A percentile compares a stretch with the other conserved stretches of the same genome.
These are phyloP conservation scores for Balamuthia mandrillaris DNA, from an alignment of 208 protist species.

Conservation along the genomic window DNA sequence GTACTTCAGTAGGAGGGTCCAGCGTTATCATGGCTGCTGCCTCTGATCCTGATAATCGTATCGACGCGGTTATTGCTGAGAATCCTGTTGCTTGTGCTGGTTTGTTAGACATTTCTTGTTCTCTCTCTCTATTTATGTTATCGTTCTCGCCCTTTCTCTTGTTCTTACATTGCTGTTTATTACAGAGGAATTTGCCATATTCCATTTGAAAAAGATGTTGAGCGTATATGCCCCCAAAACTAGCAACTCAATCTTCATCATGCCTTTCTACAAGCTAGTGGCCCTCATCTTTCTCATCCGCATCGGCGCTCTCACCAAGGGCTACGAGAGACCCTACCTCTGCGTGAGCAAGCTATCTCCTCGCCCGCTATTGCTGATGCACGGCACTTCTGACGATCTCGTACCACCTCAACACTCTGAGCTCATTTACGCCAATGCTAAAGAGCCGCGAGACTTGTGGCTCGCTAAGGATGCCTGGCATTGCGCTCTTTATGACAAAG, in stretches of 20 bases:
- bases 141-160: no score
- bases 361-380: conserved; percentile 82
- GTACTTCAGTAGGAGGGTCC: conserved; percentile 82
- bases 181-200: conserved; percentile 18
- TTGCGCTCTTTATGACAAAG: conserved; percentile 83
- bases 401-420: conserved; percentile 80
- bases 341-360: conserved; percentile 76
- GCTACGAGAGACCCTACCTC: conserved; percentile 5
- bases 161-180: neutral
- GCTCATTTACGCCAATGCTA: conserved; percentile 75
- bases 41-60: conserved; percentile 74
- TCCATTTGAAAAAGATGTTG: conserved; percentile 25
- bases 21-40: conserved; percentile 84
- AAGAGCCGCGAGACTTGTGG: conserved; percentile 82
- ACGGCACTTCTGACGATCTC: conserved; percentile 81
- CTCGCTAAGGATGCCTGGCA: conserved; percentile 79
- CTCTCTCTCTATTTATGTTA: no score
- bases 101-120: conserved; percentile 62
- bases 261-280: conserved; percentile 8
- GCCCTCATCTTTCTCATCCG: neutral
- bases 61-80: conserved; percentile 82
- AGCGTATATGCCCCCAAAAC: neutral
- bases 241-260: neutral
- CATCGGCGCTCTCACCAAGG: neutral
- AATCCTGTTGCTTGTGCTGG: conserved; percentile 82